Base-by-base conservation (phyloP, 768 basidiomycete genomes). In the Mycena rosella region DNA sequence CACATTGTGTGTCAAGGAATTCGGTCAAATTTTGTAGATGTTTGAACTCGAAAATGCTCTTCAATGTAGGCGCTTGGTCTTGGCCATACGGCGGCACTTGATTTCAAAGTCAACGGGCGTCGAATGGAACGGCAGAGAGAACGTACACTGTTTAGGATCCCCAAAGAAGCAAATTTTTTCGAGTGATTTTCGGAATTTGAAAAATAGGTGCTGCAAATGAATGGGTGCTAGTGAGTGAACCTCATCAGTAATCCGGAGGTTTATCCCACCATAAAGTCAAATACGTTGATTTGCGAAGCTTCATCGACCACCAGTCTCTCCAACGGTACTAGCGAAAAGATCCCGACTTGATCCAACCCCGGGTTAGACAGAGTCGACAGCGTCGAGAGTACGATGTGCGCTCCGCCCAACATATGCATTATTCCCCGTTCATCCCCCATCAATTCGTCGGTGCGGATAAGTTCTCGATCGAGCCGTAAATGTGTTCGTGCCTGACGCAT, bases 241-340 rank as follows among this genome's bases (percentile, higher is more conserved):
- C 26, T 56, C n/a, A n/a, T 27, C 26, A 29, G 24, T 20, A 8
- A 2, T 26, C 24, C 2, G 47, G 47, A 6, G n/a, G 24, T 86
- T 58, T 86, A 85, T 9, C 84, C 20, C 17, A 86, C 86, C 79
- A 88, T 71, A 63, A 84, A 87, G 29, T 86, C 84, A 30, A 82
- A 83, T 5, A 80, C 73, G 27, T 83, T 81, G n/a, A 88, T 86
- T 60, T 88, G 87, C 6, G 85, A 86, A 2, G 85, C 87, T 73
- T 88, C 86, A 61, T 88, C 87, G n/a, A 88, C 77, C n/a, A 88
- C 79, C 1, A 88, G 78, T n/a, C 79, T 75, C 27, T 78, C 80
- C 24, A 61, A n/a, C 18, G 60, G 60, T 26, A 61, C 2, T 20
- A 52, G 60, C n/a, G 27, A 27, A 52, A 53, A 61, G 38, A 61